Evolutionary conservation across 306 rosid species (phyloP).

Genomic region (Prosopis cineraria): DNA sequence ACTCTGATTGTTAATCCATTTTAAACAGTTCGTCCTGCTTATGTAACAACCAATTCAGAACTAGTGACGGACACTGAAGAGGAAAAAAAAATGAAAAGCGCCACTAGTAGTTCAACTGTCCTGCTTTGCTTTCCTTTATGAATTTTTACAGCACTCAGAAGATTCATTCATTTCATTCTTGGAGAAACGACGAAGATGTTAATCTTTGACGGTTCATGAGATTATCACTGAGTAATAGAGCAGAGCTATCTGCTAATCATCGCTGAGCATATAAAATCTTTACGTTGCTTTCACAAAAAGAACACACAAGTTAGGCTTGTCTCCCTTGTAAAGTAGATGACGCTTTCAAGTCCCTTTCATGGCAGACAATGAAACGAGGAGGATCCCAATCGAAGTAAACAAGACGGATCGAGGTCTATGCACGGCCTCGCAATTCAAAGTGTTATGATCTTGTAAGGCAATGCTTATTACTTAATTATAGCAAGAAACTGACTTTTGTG

Average conservation of each 20-base stretch:
- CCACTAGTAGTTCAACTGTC: background rate
- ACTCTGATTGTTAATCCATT: too few relatives aligned
- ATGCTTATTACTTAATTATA: background rate
- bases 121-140: background rate
- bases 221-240: background rate
- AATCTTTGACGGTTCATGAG: background rate
- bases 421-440: background rate
- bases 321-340: conserved; percentile 27
- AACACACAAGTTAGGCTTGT: conserved; percentile 36
- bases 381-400: background rate
- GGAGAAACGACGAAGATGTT: background rate
- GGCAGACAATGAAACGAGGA: conserved; percentile 34
- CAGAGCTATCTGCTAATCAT: background rate
- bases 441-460: conserved; percentile 9
- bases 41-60: too few relatives aligned
- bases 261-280: background rate
- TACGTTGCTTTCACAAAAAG: conserved; percentile 10
- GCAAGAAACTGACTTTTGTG: conserved; percentile 37
- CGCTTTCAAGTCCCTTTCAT: conserved; percentile 34
- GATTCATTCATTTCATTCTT: background rate
- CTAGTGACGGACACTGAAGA: too few relatives aligned
- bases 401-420: background rate
- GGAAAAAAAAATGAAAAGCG: too few relatives aligned
- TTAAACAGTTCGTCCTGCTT: too few relatives aligned
- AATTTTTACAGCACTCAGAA: background rate